A percentile compares a stretch with the other conserved stretches of the same genome.
Evolutionary conservation across 106 monocot species (phyloP).

Genomic region (Dioscorea alata): DNA sequence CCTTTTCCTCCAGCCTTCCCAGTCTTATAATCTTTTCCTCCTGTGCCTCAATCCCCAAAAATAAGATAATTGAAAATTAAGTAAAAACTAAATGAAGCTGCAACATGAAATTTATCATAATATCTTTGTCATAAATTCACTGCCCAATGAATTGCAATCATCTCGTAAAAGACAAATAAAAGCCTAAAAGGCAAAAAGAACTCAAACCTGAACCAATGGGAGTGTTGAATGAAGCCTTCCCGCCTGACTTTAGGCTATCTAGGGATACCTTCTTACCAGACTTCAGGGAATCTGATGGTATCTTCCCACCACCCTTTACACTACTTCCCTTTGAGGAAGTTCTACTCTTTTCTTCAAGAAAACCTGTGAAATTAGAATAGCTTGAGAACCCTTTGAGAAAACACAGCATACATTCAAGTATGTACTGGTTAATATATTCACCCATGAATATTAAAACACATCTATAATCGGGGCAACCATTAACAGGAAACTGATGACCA

Average conservation of each 20-base stretch:
- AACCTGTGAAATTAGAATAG: conserved; percentile 23
- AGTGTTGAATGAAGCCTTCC: conserved; percentile 11
- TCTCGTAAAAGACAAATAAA: not conserved
- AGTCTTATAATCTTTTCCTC: conserved; percentile 26
- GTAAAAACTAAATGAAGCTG: not conserved
- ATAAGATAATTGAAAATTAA: conserved; percentile 2
- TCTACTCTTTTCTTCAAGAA: conserved; percentile 17
- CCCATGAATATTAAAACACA: too few relatives aligned
- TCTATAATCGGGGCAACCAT: not conserved
- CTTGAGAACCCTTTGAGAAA: not conserved
- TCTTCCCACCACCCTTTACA: conserved; percentile 9
- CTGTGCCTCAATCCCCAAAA: conserved; percentile 39
- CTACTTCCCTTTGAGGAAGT: conserved; percentile 10
- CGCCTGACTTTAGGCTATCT: conserved; percentile 20
- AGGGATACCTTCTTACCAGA: conserved; percentile 23
- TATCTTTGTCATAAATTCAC: not conserved
- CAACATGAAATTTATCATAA: not conserved
- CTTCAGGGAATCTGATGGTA: conserved; percentile 15
- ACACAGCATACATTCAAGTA: not conserved
- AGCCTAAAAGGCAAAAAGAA: not conserved
- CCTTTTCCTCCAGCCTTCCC: conserved; percentile 53
- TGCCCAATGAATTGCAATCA: not conserved
- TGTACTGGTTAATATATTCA: not conserved
- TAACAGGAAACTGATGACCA: not conserved
- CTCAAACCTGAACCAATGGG: conserved; percentile 34